Evolutionary conservation across 2,329 filamentous ascomycete species (phyloP), one percentile per base, ranked within the genome.

Genomic region (Canariomyces notabilis): DNA sequence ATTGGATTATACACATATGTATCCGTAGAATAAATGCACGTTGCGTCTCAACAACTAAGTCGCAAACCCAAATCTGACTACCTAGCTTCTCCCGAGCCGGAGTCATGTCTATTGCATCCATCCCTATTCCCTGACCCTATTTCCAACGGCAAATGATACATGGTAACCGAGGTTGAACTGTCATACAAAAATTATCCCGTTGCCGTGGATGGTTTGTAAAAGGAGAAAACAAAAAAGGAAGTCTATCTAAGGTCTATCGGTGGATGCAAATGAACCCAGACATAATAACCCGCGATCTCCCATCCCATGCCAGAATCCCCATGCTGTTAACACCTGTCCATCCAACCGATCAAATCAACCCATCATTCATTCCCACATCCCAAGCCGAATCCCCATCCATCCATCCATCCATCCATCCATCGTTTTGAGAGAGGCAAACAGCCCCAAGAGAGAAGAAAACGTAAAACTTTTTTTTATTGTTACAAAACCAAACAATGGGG

Each of bases 191-290:
- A 43, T 29, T 20, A n/a, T 43, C 39, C 40, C 44, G 49, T 45
- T 44, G 40, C 43, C 40, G 37, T 9, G 31, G 39, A 35, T 36
- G 37, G 44, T 23, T n/a, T n/a, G n/a, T n/a, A n/a, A n/a, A n/a
- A n/a, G n/a, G n/a, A n/a, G 39, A 21, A 22, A 42, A 40, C 23
- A 34, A 36, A 18, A 40, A 40, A 11, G 26, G 19, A 42, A 48
- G 22, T 47, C 46, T 50, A 52, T 49, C 43, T 52, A 52, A 42
- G 19, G 15, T 42, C 38, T 38, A 37, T 47, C 36, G 21, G 34
- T 38, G 34, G 34, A 47, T 15, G 26, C 44, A 33, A 42, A 39
- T 19, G n/a, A 36, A 9, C 21, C 20, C 15, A 20, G 20, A 16
- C 22, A 14, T 29, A 12, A 18, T 26, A 34, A 38, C 20, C 16